Base-by-base conservation (phyloP, 768 basidiomycete species). In the Hemileccinum impolitum region DNA sequence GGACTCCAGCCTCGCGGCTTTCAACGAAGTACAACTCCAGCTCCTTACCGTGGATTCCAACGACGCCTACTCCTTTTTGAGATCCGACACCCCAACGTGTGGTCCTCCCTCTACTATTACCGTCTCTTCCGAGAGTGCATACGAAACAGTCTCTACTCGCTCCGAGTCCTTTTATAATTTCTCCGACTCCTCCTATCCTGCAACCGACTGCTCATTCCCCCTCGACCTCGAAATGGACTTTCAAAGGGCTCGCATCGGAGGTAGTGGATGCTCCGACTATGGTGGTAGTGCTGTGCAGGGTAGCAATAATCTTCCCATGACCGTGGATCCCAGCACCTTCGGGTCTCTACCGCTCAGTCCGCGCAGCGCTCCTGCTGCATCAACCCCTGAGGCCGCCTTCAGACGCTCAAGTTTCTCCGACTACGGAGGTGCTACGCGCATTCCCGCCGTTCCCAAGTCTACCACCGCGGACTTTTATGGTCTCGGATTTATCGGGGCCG, bases 31-130 rank as follows among this genome's bases (percentile, higher is more conserved):
- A 65, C 75, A 81, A 61, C 74, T 81, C 48, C 79, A 83, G 64
- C 75, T 82, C 53, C 72, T 82, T 56, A 77, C 79, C 59, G 79
- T 86, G 53, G 80, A 81, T 65, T 77, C 75, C 55, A 79, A 78
- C 71, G 79, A 81, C 69, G 74, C 81, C 49, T 87, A 83, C 73
- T 73, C 76, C 57, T 77, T 78, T 70, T 73, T 83, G 55, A 76
- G 83, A 67, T 74, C 80, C 48, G 80, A 80, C 60, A 79, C 80
- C 43, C 78, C 82, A 60, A 79, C 76, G 61, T 77, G 76, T 67
- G 85, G 85, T 54, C 84, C 87, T 50, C 84, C 81, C 43, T 91
- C 90, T 47, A 78, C 84, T 55, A 82, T 91, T 66, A 89, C 90
- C 52, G 80, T 79, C 55, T 88, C 86, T 36, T 84, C 85, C 54